These are phyloP conservation scores for Geoglossum glabrum DNA, from an alignment of 495 filamentous ascomycete genomes.

Conservation along the genomic window DNA sequence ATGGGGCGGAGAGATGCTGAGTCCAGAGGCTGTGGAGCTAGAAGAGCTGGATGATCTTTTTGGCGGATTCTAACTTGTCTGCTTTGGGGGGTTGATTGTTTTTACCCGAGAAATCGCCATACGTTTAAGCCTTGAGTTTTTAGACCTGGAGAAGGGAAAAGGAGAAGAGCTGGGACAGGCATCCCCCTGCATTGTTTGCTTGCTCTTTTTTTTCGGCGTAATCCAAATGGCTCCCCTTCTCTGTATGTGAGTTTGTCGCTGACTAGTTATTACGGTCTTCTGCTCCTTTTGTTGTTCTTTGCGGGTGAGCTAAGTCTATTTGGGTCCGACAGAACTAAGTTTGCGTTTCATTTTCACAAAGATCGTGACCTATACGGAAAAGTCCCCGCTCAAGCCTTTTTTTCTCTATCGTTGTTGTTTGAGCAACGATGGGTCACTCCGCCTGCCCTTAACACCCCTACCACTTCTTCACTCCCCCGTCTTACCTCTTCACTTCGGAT, in stretches of 20 bases:
- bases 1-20: constrained; percentile 38
- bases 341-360: not conserved
- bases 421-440: not conserved
- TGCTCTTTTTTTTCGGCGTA: not conserved
- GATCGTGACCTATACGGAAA: too few relatives aligned
- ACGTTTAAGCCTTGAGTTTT: not conserved
- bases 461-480: not conserved
- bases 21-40: constrained; percentile 74
- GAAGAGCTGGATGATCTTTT: constrained; percentile 87
- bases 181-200: not conserved
- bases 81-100: not conserved
- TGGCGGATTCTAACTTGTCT: constrained; percentile 34
- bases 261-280: not conserved
- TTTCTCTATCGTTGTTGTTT: not conserved
- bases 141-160: not conserved
- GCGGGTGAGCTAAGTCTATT: not conserved
- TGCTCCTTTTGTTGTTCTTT: not conserved
- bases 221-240: not conserved
- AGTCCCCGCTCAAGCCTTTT: not conserved
- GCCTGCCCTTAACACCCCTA: not conserved
- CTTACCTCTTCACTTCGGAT: not conserved
- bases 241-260: not conserved
- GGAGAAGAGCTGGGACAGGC: not conserved
- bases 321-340: not conserved
- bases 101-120: not conserved